phyloP scores from a whole-genome alignment of 768 basidiomycete genomes.

The Tulasnella calospora region DNA sequence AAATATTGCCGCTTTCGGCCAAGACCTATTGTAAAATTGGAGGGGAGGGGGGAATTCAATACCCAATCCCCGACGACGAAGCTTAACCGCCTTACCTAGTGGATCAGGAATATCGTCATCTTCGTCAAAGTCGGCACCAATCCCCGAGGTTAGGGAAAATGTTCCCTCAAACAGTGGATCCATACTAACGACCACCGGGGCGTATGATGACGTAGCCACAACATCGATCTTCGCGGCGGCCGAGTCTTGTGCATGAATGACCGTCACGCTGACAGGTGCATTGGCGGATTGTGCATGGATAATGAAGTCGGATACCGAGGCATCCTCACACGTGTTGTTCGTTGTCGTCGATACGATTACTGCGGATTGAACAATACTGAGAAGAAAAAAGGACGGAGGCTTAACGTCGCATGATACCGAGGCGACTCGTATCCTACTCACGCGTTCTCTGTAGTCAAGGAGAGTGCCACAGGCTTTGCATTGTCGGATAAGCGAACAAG shows the following conservation, averaged over 20 bases:
- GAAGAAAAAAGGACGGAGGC: not conserved
- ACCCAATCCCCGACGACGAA: not conserved
- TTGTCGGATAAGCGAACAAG: conserved; percentile 13
- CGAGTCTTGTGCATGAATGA: not conserved
- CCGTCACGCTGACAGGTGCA: conserved; percentile 12
- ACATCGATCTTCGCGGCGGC: conserved; percentile 6
- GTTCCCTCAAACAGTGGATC: conserved; percentile 20
- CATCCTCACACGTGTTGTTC: not conserved
- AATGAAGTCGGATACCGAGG: conserved; percentile 16
- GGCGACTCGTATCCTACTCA: not conserved
- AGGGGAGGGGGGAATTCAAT: not conserved
- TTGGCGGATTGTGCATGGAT: conserved; percentile 21
- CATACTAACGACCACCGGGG: conserved; percentile 17
- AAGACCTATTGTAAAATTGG: not conserved
- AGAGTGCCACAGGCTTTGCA: conserved; percentile 15
- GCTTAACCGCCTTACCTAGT: not conserved
- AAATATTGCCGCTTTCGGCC: conserved; percentile 8
- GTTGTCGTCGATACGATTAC: conserved; percentile 11
- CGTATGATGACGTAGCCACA: conserved; percentile 5
- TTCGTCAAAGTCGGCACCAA: not conserved
- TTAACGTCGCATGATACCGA: not conserved
- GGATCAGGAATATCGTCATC: conserved; percentile 11
- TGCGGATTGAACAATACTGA: conserved; percentile 18
- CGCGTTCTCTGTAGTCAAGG: conserved; percentile 24
- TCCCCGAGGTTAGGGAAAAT: conserved; percentile 5